These are phyloP conservation scores for Neurospora tetraspora DNA, from an alignment of 495 filamentous ascomycete species.

Conservation along the genomic window DNA sequence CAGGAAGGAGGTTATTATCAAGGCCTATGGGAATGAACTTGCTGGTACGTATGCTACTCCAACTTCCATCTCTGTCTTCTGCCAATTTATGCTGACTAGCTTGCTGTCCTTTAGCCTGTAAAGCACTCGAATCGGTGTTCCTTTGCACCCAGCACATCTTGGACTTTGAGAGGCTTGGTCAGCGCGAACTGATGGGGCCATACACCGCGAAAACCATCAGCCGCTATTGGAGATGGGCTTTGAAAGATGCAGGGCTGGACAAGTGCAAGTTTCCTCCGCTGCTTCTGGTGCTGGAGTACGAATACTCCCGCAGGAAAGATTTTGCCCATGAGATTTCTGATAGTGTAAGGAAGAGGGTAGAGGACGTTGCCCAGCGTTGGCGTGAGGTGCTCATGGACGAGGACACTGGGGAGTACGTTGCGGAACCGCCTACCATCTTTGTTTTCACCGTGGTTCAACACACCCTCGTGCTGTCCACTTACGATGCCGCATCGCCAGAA, in stretches of 20 bases:
- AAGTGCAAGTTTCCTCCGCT: slow-evolving; percentile 2
- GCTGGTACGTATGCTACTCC: slow-evolving; percentile 8
- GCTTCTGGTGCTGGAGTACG: slow-evolving; percentile 13
- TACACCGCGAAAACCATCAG: slow-evolving; percentile 12
- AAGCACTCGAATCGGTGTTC: slow-evolving; percentile 22
- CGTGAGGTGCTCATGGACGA: slow-evolving; percentile 5
- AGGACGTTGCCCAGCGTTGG: slow-evolving; percentile 11
- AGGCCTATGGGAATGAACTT: slow-evolving; percentile 13
- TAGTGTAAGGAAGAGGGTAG: slow-evolving; percentile 10
- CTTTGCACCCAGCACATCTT: slow-evolving; percentile 18
- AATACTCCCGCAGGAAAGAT: background rate
- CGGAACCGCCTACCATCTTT: slow-evolving; percentile 17
- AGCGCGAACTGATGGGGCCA: slow-evolving; percentile 8
- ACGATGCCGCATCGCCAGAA: slow-evolving; percentile 8
- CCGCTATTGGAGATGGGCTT: slow-evolving; percentile 19
- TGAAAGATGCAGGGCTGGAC: slow-evolving; percentile 13
- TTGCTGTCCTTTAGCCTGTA: slow-evolving; percentile 7
- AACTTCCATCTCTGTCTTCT: background rate
- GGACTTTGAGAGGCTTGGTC: slow-evolving; percentile 19
- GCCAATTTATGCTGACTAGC: background rate
- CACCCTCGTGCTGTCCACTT: slow-evolving; percentile 16
- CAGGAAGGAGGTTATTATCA: slow-evolving; percentile 18
- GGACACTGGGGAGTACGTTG: background rate
- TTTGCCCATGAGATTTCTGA: slow-evolving; percentile 9
- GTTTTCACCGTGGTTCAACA: slow-evolving; percentile 20